Evolutionary conservation across 1,139 yeast genomes (phyloP).

Genomic region (Pichia sp.): DNA sequence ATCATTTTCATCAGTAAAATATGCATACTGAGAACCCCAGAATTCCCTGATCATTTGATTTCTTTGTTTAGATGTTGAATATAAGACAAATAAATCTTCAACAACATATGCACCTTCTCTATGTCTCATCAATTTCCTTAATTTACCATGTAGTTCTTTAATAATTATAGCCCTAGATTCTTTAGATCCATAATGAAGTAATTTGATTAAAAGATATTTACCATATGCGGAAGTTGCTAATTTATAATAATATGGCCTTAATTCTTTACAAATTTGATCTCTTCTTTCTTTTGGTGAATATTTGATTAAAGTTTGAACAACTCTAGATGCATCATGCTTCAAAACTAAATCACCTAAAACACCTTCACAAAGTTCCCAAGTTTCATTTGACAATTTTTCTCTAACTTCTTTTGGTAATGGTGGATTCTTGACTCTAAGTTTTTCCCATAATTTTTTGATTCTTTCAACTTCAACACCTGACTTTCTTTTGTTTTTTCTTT

Average conservation of each 20-base stretch:
- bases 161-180: slow-evolving; percentile 69
- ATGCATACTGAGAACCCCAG: slow-evolving; percentile 95
- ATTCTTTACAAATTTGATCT: slow-evolving; percentile 57
- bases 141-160: slow-evolving; percentile 82
- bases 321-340: slow-evolving; percentile 95
- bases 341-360: slow-evolving; percentile 77
- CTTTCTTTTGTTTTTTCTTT: slow-evolving; percentile 81
- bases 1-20: slow-evolving; percentile 58
- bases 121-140: slow-evolving; percentile 90
- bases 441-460: slow-evolving; percentile 88
- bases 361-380: slow-evolving; percentile 77
- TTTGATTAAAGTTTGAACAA: slow-evolving; percentile 88
- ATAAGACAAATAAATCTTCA: slow-evolving; percentile 84
- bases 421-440: slow-evolving; percentile 76
- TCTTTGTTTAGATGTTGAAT: slow-evolving; percentile 77
- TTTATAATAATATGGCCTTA: slow-evolving; percentile 72
- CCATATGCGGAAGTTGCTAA: slow-evolving; percentile 92
- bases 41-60: slow-evolving; percentile 90
- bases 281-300: slow-evolving; percentile 78
- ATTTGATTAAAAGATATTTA: slow-evolving; percentile 79
- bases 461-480: slow-evolving; percentile 80
- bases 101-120: slow-evolving; percentile 98
- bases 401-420: slow-evolving; percentile 75
- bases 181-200: slow-evolving; percentile 86
- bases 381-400: slow-evolving; percentile 72